phyloP scores from a whole-genome alignment of 2,329 filamentous ascomycete genomes.

The Chrysoporthe deuterocubensis region DNA sequence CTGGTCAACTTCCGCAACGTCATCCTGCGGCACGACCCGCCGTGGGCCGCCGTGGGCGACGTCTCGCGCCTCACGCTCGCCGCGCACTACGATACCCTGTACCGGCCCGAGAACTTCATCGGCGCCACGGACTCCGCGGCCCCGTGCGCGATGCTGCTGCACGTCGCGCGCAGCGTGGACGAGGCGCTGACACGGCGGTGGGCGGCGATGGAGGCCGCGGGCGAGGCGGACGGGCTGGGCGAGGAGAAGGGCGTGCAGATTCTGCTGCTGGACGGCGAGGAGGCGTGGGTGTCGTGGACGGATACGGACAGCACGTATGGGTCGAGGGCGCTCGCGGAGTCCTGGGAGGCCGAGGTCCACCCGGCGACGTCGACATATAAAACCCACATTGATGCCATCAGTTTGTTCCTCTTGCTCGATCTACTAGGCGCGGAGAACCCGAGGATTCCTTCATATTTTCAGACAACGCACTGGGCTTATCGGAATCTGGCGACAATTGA shows the following conservation, averaged over 20 bases:
- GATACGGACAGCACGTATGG: conserved; percentile 78
- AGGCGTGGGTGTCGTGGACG: conserved; percentile 76
- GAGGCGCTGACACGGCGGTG: conserved; percentile 74
- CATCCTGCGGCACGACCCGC: conserved; percentile 77
- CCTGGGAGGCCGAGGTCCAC: conserved; percentile 70
- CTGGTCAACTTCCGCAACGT: conserved; percentile 78
- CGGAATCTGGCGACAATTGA: conserved; percentile 75
- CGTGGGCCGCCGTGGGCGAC: conserved; percentile 71
- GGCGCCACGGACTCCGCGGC: conserved; percentile 84
- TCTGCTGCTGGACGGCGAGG: conserved; percentile 79
- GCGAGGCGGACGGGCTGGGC: conserved; percentile 55
- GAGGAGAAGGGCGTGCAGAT: conserved; percentile 79
- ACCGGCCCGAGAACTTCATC: conserved; percentile 74
- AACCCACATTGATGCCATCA: conserved; percentile 72
- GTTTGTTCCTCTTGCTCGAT: conserved; percentile 87
- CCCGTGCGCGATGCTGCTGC: conserved; percentile 83
- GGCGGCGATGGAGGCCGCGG: conserved; percentile 66
- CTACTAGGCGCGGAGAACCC: conserved; percentile 75
- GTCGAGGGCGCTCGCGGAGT: conserved; percentile 70
- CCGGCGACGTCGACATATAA: conserved; percentile 71
- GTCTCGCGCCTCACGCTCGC: conserved; percentile 76
- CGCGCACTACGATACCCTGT: conserved; percentile 83
- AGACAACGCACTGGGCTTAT: conserved; percentile 93
- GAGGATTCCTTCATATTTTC: conserved; percentile 81
- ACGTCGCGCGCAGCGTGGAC: conserved; percentile 74